Evolutionary conservation across 805 yeast species (phyloP).

Genomic region (Diddensiella caesifluorescens): DNA sequence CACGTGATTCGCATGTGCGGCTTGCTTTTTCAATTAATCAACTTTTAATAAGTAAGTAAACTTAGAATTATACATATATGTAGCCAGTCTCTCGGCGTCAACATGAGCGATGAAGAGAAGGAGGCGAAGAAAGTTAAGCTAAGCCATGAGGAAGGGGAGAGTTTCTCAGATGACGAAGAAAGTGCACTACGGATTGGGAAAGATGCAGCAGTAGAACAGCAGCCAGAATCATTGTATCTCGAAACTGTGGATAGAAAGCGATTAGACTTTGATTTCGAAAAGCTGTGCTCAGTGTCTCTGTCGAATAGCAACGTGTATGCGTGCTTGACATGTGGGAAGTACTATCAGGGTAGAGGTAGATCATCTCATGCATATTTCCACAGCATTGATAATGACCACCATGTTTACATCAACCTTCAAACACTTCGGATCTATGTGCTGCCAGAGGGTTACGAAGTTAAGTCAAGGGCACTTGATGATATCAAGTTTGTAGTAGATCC

Average conservation of each 20-base stretch:
- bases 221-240: conserved; percentile 20
- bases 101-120: not conserved
- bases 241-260: conserved; percentile 37
- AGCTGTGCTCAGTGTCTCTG: conserved; percentile 58
- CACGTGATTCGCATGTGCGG: too few relatives aligned
- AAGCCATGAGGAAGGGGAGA: not conserved
- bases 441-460: conserved; percentile 56
- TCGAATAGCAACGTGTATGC: conserved; percentile 60
- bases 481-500: conserved; percentile 53
- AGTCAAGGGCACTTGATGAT: conserved; percentile 41
- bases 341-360: conserved; percentile 59
- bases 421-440: conserved; percentile 47
- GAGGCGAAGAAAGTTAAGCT: not conserved
- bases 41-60: too few relatives aligned
- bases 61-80: too few relatives aligned
- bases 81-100: too few relatives aligned
- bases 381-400: conserved; percentile 57
- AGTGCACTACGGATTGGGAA: not conserved
- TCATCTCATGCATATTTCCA: conserved; percentile 66
- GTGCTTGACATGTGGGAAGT: conserved; percentile 70
- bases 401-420: conserved; percentile 52
- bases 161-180: not conserved
- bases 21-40: too few relatives aligned
- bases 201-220: not conserved
- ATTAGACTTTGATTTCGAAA: conserved; percentile 66